These are phyloP conservation scores for Metschnikowia continentalis DNA, from an alignment of 805 yeast species.

Conservation along the genomic window DNA sequence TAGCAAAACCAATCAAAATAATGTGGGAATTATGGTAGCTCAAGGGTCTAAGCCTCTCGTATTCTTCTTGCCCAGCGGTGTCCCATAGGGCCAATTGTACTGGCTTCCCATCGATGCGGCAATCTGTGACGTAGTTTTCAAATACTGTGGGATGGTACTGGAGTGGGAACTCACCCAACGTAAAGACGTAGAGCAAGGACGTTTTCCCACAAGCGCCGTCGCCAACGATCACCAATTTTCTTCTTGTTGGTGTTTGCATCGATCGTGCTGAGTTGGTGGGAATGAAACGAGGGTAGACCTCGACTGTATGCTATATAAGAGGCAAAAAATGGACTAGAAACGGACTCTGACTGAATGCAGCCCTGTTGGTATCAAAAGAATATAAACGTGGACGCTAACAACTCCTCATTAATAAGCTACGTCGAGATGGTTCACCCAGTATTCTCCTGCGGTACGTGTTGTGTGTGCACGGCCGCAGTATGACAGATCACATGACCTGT, in stretches of 20 bases:
- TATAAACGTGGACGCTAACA: not conserved
- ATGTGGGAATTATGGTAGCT: slow-evolving; percentile 86
- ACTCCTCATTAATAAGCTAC: slow-evolving; percentile 1
- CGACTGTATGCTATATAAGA: not conserved
- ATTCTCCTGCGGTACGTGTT: not conserved
- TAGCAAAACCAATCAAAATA: slow-evolving; percentile 79
- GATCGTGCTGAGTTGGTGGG: not conserved
- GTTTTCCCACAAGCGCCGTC: slow-evolving; percentile 97
- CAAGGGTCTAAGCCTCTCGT: slow-evolving; percentile 82
- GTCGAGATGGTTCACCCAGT: not conserved
- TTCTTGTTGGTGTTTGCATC: slow-evolving; percentile 23
- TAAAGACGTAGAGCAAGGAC: slow-evolving; percentile 83
- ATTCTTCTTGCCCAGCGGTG: slow-evolving; percentile 96
- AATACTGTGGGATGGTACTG: slow-evolving; percentile 93
- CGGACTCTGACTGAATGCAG: slow-evolving; percentile 1
- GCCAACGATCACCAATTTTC: slow-evolving; percentile 87
- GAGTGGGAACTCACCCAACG: slow-evolving; percentile 88
- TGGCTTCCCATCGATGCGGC: slow-evolving; percentile 89
- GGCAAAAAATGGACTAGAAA: not conserved
- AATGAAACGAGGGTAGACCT: not conserved
- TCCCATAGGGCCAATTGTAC: slow-evolving; percentile 90
- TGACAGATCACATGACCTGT: slow-evolving; percentile 2
- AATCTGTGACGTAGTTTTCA: slow-evolving; percentile 91
- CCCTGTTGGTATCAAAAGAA: not conserved
- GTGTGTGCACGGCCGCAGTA: slow-evolving; percentile 1